A percentile compares a stretch with the other conserved stretches of the same genome.
phyloP scores from a whole-genome alignment of 164 flowering plant genomes.

The Brasenia schreberi region DNA sequence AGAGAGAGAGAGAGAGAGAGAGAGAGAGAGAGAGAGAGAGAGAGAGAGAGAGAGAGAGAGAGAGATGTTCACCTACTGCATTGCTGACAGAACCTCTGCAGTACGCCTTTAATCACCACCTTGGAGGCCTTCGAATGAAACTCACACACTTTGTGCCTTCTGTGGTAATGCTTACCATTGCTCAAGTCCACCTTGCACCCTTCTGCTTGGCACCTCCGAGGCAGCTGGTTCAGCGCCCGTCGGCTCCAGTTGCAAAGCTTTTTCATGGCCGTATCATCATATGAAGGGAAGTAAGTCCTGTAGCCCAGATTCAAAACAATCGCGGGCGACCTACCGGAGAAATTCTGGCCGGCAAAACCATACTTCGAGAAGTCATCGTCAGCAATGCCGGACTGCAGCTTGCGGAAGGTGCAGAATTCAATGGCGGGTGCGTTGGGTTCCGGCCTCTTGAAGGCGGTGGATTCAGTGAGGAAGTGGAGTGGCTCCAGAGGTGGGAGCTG shows the following conservation, averaged over 20 bases:
- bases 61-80: slow-evolving; percentile 15
- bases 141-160: slow-evolving; percentile 21
- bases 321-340: background rate
- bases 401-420: background rate
- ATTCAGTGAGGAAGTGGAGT: background rate
- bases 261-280: slow-evolving; percentile 12
- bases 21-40: background rate
- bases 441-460: background rate
- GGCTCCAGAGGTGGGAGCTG: background rate
- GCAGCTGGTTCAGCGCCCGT: slow-evolving; percentile 12
- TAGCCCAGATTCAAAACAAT: slow-evolving; percentile 16
- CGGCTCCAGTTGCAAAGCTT: slow-evolving; percentile 10
- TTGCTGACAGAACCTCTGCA: slow-evolving; percentile 22
- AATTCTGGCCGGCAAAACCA: background rate
- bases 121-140: slow-evolving; percentile 21
- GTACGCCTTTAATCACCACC: slow-evolving; percentile 14
- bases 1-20: background rate
- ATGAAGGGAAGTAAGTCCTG: slow-evolving; percentile 18
- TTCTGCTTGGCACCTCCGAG: slow-evolving; percentile 21
- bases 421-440: background rate
- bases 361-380: background rate
- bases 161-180: slow-evolving; percentile 20
- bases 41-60: background rate
- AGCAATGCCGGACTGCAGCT: background rate
- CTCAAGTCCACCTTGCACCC: slow-evolving; percentile 18